Evolutionary conservation across 495 filamentous ascomycete genomes (phyloP).

Genomic region (Penicillium silybi): DNA sequence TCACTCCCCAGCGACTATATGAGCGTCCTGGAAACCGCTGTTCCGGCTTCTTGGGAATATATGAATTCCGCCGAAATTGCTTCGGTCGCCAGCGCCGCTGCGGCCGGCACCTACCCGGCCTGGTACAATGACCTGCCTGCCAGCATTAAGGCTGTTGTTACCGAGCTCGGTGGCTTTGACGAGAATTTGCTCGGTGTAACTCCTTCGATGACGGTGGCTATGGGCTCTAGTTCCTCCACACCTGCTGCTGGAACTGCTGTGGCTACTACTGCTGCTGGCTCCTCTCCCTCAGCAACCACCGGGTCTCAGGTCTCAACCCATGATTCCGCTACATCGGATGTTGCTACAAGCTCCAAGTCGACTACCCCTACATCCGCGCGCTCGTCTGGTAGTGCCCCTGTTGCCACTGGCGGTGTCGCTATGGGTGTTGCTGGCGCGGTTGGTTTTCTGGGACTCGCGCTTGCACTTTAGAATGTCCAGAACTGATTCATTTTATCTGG

Average conservation of each 20-base stretch:
- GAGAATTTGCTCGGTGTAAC: neutral
- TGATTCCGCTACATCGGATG: neutral
- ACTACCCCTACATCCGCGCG: neutral
- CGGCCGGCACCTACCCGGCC: neutral
- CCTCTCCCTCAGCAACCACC: neutral
- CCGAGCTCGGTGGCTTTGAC: neutral
- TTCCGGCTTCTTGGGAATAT: neutral
- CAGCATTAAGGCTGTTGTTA: neutral
- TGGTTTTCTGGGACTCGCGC: neutral
- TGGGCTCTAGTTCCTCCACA: neutral
- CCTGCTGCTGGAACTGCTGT: neutral
- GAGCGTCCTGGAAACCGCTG: slow-evolving; percentile 62
- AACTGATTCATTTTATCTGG: no score
- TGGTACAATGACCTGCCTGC: neutral
- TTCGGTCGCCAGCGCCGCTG: neutral
- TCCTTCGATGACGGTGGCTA: neutral
- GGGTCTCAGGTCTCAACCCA: neutral
- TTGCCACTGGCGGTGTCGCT: neutral
- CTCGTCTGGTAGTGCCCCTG: neutral
- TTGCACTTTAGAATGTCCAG: neutral
- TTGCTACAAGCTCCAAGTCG: neutral
- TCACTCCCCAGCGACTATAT: slow-evolving; percentile 51
- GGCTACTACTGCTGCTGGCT: neutral
- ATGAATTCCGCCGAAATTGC: neutral
- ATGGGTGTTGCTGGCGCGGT: neutral